A percentile compares a stretch with the other conserved stretches of the same genome.
Conservation (phyloP, 768 basidiomycete species). For the Hygrocybe coccinea region DNA sequence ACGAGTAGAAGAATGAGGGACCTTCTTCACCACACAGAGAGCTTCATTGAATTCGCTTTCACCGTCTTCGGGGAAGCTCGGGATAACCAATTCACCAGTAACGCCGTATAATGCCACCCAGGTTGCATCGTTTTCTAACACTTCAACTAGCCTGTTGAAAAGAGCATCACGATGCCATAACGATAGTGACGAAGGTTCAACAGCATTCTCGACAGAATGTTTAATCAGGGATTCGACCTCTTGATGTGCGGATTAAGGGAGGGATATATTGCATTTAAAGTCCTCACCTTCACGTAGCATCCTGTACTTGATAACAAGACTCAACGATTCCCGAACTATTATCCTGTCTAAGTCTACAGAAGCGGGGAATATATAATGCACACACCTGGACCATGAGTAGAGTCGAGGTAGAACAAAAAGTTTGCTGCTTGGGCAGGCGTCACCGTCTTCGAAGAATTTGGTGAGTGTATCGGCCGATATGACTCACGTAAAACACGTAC, state of each 20-base stretch:
- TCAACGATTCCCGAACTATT: slow-evolving; percentile 58
- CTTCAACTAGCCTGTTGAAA: slow-evolving; percentile 47
- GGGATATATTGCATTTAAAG: neutral
- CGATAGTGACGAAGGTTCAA: slow-evolving; percentile 33
- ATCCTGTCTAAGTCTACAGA: slow-evolving; percentile 7
- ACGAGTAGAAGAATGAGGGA: slow-evolving; percentile 7
- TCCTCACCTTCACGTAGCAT: slow-evolving; percentile 73
- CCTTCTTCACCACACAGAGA: slow-evolving; percentile 32
- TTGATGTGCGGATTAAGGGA: slow-evolving; percentile 23
- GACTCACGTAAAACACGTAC: slow-evolving; percentile 32
- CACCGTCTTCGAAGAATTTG: slow-evolving; percentile 49
- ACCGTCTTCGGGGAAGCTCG: slow-evolving; percentile 32
- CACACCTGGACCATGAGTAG: slow-evolving; percentile 56
- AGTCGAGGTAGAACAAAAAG: slow-evolving; percentile 78
- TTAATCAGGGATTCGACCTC: slow-evolving; percentile 67
- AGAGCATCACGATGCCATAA: slow-evolving; percentile 41
- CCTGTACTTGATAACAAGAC: slow-evolving; percentile 67
- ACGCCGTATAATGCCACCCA: slow-evolving; percentile 71
- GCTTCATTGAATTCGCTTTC: slow-evolving; percentile 27
- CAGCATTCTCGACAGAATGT: slow-evolving; percentile 39
- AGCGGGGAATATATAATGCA: slow-evolving; percentile 7
- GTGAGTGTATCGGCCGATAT: slow-evolving; percentile 7
- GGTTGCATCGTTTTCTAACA: slow-evolving; percentile 53
- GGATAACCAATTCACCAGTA: slow-evolving; percentile 65
- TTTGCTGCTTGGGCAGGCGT: slow-evolving; percentile 71